Base-by-base conservation (phyloP, 495 filamentous ascomycete genomes). In the Pyronema domesticum region DNA sequence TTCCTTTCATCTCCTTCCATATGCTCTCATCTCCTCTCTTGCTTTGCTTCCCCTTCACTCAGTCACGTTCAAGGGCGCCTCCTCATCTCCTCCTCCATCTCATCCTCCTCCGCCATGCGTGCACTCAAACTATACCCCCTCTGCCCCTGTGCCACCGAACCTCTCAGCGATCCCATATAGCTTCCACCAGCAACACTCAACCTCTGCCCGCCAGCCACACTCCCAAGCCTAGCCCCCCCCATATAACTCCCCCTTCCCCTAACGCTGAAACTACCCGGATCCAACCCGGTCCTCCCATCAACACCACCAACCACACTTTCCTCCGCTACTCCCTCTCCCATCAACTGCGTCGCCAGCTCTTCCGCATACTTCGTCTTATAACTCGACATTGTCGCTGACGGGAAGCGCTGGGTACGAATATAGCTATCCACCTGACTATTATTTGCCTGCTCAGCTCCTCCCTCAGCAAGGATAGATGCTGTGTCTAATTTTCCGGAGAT, bases 251-350 rank as follows among this genome's bases (percentile, higher is more conserved):
- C 23, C 5, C 37, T 39, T 13, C 49, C 47, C 1, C 51, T 49
- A 5, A 39, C 55, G 42, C 63, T 61, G 46, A 55, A 60, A 13
- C 57, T 60, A n/a, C 56, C 57, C 17, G 62, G 62, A 50, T 65
- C 63, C 23, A 65, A 45, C 30, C 63, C 63, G n/a, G 63, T 65
- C 30, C 63, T 34, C 1, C 63, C 63, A 51, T 65, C 63, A 6
- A 65, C 48, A 14, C 63, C 63, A 34, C 63, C 63, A 30, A 65
- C 63, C 14, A 65, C 53, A 17, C 63, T 65, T 47, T 63, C 61
- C 36, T 62, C 35, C 33, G 39, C 43, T 8, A 48, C 53, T 5
- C 49, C 57, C 7, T 65, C 54, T 15, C 54, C 63, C 5, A 46
- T 49, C 3, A 57, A 15, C 4, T 57, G 63, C 11, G 57, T 57